Evolutionary conservation across 495 filamentous ascomycete genomes (phyloP), one percentile per base, ranked within the genome.

Genomic region (Penicillium maclennaniae): DNA sequence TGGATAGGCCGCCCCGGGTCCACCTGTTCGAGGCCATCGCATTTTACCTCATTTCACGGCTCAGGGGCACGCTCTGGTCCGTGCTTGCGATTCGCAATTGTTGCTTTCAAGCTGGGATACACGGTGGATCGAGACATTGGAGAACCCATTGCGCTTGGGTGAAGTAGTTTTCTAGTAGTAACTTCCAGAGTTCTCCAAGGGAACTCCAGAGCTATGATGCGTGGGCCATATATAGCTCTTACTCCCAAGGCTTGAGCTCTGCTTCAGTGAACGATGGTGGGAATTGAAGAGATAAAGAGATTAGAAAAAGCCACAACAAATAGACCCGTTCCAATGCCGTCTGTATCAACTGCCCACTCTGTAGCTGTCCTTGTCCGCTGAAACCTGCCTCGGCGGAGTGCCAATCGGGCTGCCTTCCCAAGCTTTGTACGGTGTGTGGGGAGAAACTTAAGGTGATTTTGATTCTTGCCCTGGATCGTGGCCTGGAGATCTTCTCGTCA

Each of bases 41-140:
- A 43, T 52, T 43, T 43, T 56, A 38, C 15, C 42, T 37, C 37
- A 20, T 47, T 51, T 40, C 23, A 40, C 31, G 21, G 46, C 60
- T 65, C 61, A 67, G 62, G 66, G 66, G 61, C 59, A 55, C 45
- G 25, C 43, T 47, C 55, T 53, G 55, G 60, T 59, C 59, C 60
- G 60, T 63, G 64, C 69, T 59, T 17, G n/a, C 28, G 3, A 34
- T 34, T 34, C 10, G 8, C 31, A 12, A 34, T 34, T 34, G 3
- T 12, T 34, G 31, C 3, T 8, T 8, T 34, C 14, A 12, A 34
- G 9, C 10, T 14, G 31, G 10, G 4, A 34, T 34, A 34, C 10
- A 14, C 14, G 31, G 10, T 34, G 31, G 31, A 34, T 5, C 23
- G 23, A 5, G 23, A 23, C 2, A 23, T 23, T 23, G 23, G 23